Base-by-base conservation (phyloP, 2,329 filamentous ascomycete genomes). In the Orbilia quercus region DNA sequence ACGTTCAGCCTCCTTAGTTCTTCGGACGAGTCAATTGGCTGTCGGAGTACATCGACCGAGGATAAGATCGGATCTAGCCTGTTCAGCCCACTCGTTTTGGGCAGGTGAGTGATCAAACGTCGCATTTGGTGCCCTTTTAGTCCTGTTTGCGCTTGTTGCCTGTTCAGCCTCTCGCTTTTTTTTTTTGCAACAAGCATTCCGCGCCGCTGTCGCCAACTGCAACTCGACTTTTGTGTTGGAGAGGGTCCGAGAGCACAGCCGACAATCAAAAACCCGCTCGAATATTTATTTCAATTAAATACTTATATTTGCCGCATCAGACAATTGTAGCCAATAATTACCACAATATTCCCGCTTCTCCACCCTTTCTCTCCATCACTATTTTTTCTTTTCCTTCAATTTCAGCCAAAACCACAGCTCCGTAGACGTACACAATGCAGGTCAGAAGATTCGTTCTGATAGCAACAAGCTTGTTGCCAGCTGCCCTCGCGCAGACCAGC, bases 401-500 rank as follows among this genome's bases (percentile, higher is more conserved):
- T 9, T 23, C 28, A 4, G 5, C 4, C 28, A 48, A 54, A n/a
- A 44, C 28, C 44, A 45, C 25, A 54, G 9, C 47, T 16, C 53
- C 47, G 54, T 9, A 34, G 2, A 12, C 9, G 28, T 9, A 7
- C 25, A 70, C 45, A 12, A 72, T 72, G 67, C 59, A 59, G 34
- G 45, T 64, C 40, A 65, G 42, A 54, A 59, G 53, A 5, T 40
- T 72, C 12, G 48, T 72, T 44, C 47, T 72, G 40, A 38, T 63
- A 50, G 62, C 54, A 23, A 47, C 62, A 48, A 34, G 31, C 31
- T 58, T 74, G n/a, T 34, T 74, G 45, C 60, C 70, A 42, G 62
- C 63, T 45, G 50, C 55, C 34, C 77, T 75, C 31, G 83, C 83
- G 51, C 85, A 87, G 76, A 87, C 85, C 66, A 86, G 82, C 78